Percentiles rank a stretch among this genome's conserved stretches.
Conservation (phyloP, 2,329 filamentous ascomycete species). For the Pseudogymnoascus pannorum region DNA sequence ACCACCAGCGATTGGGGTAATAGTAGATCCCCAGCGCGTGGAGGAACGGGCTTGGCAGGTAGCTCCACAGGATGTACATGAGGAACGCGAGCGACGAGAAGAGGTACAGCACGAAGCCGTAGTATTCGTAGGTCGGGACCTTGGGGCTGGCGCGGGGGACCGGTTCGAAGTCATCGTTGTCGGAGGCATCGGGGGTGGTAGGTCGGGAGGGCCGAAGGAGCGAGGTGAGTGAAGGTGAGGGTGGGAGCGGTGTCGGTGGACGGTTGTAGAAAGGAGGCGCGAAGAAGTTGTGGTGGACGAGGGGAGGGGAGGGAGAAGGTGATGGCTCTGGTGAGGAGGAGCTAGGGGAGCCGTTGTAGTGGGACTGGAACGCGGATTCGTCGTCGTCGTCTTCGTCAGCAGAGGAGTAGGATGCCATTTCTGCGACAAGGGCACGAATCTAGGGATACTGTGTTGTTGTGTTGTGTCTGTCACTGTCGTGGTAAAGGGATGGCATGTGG, state of each 20-base stretch:
- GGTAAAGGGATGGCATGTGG: neutral
- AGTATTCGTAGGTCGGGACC: conserved; percentile 99
- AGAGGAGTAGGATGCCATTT: conserved; percentile 1
- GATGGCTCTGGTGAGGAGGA: conserved; percentile 25
- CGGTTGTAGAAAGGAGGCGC: conserved; percentile 92
- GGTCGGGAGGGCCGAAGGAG: conserved; percentile 85
- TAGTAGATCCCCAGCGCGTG: conserved; percentile 92
- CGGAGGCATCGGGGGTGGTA: conserved; percentile 85
- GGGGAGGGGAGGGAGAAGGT: conserved; percentile 28
- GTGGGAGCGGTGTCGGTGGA: conserved; percentile 88
- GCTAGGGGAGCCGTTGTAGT: conserved; percentile 17
- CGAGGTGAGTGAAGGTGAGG: conserved; percentile 86
- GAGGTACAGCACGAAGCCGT: conserved; percentile 94
- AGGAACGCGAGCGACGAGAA: conserved; percentile 77
- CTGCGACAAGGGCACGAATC: neutral
- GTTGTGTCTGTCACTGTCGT: neutral
- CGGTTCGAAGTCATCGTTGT: conserved; percentile 67
- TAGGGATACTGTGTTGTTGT: neutral
- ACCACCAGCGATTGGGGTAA: conserved; percentile 98
- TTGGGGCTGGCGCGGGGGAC: conserved; percentile 82
- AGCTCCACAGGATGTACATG: conserved; percentile 65
- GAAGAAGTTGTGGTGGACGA: conserved; percentile 42
- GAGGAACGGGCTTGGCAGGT: conserved; percentile 83
- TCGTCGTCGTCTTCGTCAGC: conserved; percentile 15
- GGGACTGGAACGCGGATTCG: conserved; percentile 24